Base-by-base conservation (phyloP, 805 yeast species). In the Starmerella apis region DNA sequence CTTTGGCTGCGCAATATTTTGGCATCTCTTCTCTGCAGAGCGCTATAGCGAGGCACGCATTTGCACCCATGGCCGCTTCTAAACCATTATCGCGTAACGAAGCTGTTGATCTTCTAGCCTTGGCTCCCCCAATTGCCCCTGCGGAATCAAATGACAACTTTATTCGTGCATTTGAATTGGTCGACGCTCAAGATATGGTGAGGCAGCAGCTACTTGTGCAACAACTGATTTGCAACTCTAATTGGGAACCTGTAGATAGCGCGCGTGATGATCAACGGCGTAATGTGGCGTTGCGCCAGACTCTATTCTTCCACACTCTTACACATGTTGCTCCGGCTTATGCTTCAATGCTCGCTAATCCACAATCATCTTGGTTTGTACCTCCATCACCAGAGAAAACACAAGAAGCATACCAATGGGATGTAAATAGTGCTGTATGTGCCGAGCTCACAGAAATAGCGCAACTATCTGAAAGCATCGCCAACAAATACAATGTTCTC, bases 211-310 rank as follows among this genome's bases (percentile, higher is more conserved):
- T 55, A 2, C 48, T 55, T 1, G 44, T 50, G 14, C 56, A 53
- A 46, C 57, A 50, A 45, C 49, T 55, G 25, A 36, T 55, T 41
- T 22, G 49, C 28, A 48, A 50, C 20, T 50, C 56, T 2, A 44
- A 49, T 19, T 55, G 58, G 58, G 49, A 47, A 6, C 45, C 38
- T 11, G 38, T 52, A 3, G 31, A n/a, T 5, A 19, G 35, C 4
- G 37, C 50, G 7, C 37, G 36, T 16, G 27, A 23, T n/a, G 47
- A 33, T 10, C 39, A 14, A 8, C 20, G 22, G 22, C 32, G 35
- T 9, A 9, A 13, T 13, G 31, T 35, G 22, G 24, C 43, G 2
- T 14, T 51, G 24, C 39, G 41, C 18, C 47, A 42, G n/a, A 47
- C 55, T 3, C 33, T 55, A 13, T 55, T 44, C 43, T 36, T 22